Evolutionary conservation across 805 yeast species (phyloP), one percentile per base, ranked within the genome.

Genomic region (Candida quercuum): DNA sequence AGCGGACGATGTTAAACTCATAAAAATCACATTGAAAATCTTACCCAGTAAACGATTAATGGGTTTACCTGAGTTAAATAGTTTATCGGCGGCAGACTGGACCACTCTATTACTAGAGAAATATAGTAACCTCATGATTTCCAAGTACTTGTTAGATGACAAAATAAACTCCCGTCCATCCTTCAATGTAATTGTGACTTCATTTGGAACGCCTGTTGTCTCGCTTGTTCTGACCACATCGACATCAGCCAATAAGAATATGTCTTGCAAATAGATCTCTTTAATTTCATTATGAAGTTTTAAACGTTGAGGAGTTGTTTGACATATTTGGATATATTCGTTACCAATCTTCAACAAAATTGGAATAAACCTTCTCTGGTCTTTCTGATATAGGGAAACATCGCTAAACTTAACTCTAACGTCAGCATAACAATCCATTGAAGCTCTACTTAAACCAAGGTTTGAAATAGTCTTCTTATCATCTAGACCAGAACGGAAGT

Each of bases 291-390:
- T 63, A 12, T 56, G 55, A 13, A 69, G 39, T 41, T 67, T 69
- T 10, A 66, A 36, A n/a, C 65, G 54, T 30, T 56, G 60, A 3
- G 74, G 71, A 21, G 69, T 67, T 18, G 64, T 70, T 17, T 68
- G 64, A 18, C 66, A 51, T 4, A 84, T 59, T 52, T 83, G 89
- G 31, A 86, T 51, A 60, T 67, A 81, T 47, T 75, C 76, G 39
- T 82, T 72, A 7, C 95, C 95, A 37, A 86, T 70, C 48, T 76
- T 78, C 42, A 86, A 41, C 0, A 75, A 71, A 3, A 81, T 81
- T 1, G 86, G 81, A 15, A 71, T 63, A 45, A 74, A 77, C 24
- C 72, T 61, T n/a, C 71, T 69, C 14, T 65, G 61, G 1, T 59
- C 61, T 4, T 61, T 61, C 39, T 78, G 76, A 51, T 66, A 81